Evolutionary conservation across 2,329 filamentous ascomycete species (phyloP).

Genomic region (Monascus ruber): DNA sequence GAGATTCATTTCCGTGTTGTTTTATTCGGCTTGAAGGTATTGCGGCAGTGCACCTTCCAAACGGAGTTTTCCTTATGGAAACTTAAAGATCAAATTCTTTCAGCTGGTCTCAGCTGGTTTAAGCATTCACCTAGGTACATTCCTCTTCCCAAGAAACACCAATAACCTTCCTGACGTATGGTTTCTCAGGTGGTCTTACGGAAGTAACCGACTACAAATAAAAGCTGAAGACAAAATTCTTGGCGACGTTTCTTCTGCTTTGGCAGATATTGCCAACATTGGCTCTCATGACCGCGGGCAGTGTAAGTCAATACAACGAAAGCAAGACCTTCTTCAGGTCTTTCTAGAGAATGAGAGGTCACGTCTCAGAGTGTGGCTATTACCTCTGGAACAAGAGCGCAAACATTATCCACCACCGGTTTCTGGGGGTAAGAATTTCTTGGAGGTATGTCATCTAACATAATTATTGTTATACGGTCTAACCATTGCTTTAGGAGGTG

Average conservation of each 20-base stretch:
- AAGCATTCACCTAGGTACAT: constrained; percentile 55
- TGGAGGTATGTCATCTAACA: constrained; percentile 22
- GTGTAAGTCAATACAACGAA: constrained; percentile 58
- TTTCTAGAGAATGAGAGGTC: constrained; percentile 76
- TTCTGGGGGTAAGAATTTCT: constrained; percentile 29
- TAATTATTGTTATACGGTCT: constrained; percentile 1
- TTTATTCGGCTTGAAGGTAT: constrained; percentile 66
- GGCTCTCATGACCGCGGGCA: constrained; percentile 40
- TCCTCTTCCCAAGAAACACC: neutral
- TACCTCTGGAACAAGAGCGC: constrained; percentile 58
- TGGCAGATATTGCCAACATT: constrained; percentile 54
- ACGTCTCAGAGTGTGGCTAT: constrained; percentile 79
- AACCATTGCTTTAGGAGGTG: constrained; percentile 37
- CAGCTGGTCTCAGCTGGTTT: constrained; percentile 84
- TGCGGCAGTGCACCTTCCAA: constrained; percentile 56
- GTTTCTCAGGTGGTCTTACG: constrained; percentile 69
- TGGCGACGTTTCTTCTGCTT: constrained; percentile 56
- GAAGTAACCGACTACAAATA: constrained; percentile 82
- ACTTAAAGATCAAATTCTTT: constrained; percentile 79
- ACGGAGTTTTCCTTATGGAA: constrained; percentile 62
- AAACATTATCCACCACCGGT: constrained; percentile 40
- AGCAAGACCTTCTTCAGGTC: constrained; percentile 71
- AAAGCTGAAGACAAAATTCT: constrained; percentile 84
- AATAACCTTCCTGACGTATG: constrained; percentile 8
- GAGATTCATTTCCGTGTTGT: constrained; percentile 88